A percentile compares a stretch with the other conserved stretches of the same genome.
phyloP scores from a whole-genome alignment of 192 early-diverging fungal genomes.

The Rhizophlyctis rosea region DNA sequence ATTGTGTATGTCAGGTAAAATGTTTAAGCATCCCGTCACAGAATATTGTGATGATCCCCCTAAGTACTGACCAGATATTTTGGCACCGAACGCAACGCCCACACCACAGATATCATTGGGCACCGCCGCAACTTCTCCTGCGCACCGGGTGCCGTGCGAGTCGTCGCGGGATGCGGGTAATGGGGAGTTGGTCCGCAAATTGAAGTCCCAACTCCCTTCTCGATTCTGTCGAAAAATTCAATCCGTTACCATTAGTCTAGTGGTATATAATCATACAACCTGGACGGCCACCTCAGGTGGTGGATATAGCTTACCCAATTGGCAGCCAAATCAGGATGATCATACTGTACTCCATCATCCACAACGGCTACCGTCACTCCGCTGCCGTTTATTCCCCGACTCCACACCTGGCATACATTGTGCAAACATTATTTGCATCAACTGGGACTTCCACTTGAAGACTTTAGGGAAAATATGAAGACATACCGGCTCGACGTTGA shows the following conservation, averaged over 20 bases:
- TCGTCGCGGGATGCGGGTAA: conserved; percentile 70
- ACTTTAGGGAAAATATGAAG: conserved; percentile 6
- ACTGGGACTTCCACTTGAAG: neutral
- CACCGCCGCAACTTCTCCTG: conserved; percentile 88
- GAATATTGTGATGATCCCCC: conserved; percentile 71
- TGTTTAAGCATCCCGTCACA: neutral
- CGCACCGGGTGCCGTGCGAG: conserved; percentile 93
- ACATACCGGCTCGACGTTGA: conserved; percentile 86
- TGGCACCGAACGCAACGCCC: conserved; percentile 83
- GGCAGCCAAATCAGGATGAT: conserved; percentile 72
- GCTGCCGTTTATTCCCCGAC: conserved; percentile 80
- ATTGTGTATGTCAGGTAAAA: neutral
- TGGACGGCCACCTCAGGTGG: neutral
- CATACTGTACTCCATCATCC: conserved; percentile 92
- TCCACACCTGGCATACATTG: conserved; percentile 82
- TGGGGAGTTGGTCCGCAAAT: conserved; percentile 66
- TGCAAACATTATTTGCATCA: neutral
- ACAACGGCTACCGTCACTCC: conserved; percentile 84
- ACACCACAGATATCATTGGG: conserved; percentile 81
- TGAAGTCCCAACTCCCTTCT: conserved; percentile 86
- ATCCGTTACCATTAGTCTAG: too few relatives aligned
- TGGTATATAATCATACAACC: neutral
- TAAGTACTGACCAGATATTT: conserved; percentile 71
- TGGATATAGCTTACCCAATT: conserved; percentile 38
- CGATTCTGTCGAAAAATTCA: conserved; percentile 26